Conservation (phyloP, 148 eudicot genomes). For the Dysphania ambrosioides region DNA sequence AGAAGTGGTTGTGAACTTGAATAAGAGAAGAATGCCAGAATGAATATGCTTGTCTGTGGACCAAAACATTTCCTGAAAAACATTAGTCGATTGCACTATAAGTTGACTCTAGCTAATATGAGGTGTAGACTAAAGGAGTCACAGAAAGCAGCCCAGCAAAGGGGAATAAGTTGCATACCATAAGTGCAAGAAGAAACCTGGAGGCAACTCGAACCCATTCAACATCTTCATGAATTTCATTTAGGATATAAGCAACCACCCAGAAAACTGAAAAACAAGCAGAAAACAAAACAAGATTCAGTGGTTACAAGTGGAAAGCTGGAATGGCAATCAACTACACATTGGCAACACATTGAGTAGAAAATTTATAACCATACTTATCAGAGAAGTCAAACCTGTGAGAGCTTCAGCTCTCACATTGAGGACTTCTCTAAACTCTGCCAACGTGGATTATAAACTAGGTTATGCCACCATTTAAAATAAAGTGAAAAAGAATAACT, state of each 20-base stretch:
- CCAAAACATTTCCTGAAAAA: conserved; percentile 26
- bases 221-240: conserved; percentile 62
- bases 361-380: no score
- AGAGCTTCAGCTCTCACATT: no score
- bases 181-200: conserved; percentile 56
- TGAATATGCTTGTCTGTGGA: conserved; percentile 61
- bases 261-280: conserved; percentile 49
- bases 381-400: no score
- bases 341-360: no score
- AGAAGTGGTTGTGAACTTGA: conserved; percentile 83
- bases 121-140: background rate
- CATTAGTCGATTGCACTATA: conserved; percentile 17
- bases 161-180: conserved; percentile 41
- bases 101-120: background rate
- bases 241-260: conserved; percentile 60
- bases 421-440: no score
- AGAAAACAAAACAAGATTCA: background rate
- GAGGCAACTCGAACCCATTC: conserved; percentile 67
- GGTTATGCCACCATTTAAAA: no score
- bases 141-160: background rate
- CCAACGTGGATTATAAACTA: no score
- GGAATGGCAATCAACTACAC: no score
- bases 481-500: no score
- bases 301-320: background rate
- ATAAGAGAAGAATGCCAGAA: conserved; percentile 75